These are phyloP conservation scores for Trichoderma brevicompactum DNA, from an alignment of 2,329 filamentous ascomycete genomes.

Conservation along the genomic window DNA sequence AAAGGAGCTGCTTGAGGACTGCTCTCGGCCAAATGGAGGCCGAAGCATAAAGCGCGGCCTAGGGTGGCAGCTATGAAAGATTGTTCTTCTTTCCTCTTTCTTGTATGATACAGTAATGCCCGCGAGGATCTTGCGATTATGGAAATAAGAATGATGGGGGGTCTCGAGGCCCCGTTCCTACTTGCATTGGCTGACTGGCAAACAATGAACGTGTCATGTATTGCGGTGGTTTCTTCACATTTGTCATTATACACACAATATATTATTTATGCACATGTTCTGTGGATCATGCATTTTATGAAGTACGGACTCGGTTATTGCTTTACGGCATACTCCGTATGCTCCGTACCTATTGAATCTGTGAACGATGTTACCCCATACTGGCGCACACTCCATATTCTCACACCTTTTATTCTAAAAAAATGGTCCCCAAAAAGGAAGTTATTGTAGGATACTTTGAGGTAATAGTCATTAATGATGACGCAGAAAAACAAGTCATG, in stretches of 20 bases:
- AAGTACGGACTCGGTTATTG: not conserved
- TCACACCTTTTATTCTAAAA: too few relatives aligned
- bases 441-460: too few relatives aligned
- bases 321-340: too few relatives aligned
- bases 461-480: too few relatives aligned
- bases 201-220: not conserved
- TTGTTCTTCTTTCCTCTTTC: slow-evolving; percentile 8
- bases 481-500: not conserved
- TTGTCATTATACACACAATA: not conserved
- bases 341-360: too few relatives aligned
- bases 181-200: slow-evolving; percentile 2
- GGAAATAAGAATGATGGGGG: slow-evolving; percentile 23
- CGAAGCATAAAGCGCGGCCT: slow-evolving; percentile 28
- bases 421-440: too few relatives aligned
- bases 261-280: not conserved
- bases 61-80: slow-evolving; percentile 19
- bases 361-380: too few relatives aligned
- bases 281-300: too few relatives aligned
- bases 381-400: too few relatives aligned
- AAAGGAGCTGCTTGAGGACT: slow-evolving; percentile 26
- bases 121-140: slow-evolving; percentile 18
- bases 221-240: not conserved
- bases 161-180: not conserved
- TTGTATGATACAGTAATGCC: slow-evolving; percentile 29
- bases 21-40: slow-evolving; percentile 19